Percentiles rank a stretch among this genome's conserved stretches.
phyloP scores from a whole-genome alignment of 345 rosid genomes.

The Iberis pinnata region DNA sequence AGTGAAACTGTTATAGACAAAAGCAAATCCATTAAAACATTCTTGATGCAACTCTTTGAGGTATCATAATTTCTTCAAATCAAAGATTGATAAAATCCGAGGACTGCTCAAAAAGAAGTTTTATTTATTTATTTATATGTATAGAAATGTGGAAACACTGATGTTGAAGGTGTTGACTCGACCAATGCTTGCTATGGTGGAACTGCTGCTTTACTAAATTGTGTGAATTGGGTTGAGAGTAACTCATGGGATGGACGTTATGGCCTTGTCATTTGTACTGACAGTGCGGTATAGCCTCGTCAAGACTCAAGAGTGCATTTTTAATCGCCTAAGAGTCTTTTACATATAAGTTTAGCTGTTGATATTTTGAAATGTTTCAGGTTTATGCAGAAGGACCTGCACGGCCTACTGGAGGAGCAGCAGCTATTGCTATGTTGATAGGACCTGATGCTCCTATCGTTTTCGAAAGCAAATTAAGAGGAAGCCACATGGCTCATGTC shows the following conservation, averaged over 20 bases:
- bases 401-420: slow-evolving; percentile 99
- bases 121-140: slow-evolving; percentile 22
- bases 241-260: slow-evolving; percentile 98
- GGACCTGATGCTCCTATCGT: slow-evolving; percentile 94
- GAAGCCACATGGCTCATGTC: slow-evolving; percentile 93
- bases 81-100: background rate
- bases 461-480: slow-evolving; percentile 92
- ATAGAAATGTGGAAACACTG: slow-evolving; percentile 90
- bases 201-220: slow-evolving; percentile 93
- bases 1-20: slow-evolving; percentile 99
- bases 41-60: slow-evolving; percentile 98
- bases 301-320: background rate
- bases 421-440: slow-evolving; percentile 82
- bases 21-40: slow-evolving; percentile 98
- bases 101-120: background rate
- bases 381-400: slow-evolving; percentile 99
- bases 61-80: slow-evolving; percentile 29
- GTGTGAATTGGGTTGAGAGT: slow-evolving; percentile 99
- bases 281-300: slow-evolving; percentile 81
- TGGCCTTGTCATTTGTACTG: slow-evolving; percentile 93
- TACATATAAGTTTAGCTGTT: background rate
- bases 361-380: slow-evolving; percentile 37
- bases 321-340: background rate
- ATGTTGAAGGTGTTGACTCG: slow-evolving; percentile 98
- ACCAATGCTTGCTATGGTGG: slow-evolving; percentile 99